Conservation (phyloP, 2,329 filamentous ascomycete genomes). For the Colletotrichum tabaci region DNA sequence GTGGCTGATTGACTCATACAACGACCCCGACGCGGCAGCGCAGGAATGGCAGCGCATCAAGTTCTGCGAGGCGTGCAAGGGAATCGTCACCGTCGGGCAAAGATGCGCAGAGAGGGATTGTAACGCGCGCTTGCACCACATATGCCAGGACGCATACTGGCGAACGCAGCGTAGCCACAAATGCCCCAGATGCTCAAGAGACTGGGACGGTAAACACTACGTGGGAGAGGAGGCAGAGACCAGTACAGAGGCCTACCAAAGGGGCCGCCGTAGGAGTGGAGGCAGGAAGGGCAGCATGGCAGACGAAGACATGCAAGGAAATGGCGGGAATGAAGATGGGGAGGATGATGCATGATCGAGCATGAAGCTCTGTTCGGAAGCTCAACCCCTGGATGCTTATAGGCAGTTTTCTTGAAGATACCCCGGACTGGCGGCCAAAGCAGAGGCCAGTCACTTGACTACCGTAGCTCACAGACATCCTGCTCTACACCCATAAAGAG, state of each 20-base stretch:
- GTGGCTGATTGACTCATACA: conserved; percentile 92
- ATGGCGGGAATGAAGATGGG: conserved; percentile 49
- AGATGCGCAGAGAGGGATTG: conserved; percentile 81
- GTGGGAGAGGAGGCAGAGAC: conserved; percentile 73
- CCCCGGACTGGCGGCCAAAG: conserved; percentile 25
- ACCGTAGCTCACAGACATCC: conserved; percentile 1
- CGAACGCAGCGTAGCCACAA: conserved; percentile 71
- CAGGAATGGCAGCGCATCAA: conserved; percentile 83
- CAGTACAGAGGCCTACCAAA: conserved; percentile 65
- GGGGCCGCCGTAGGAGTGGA: conserved; percentile 56
- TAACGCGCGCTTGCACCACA: conserved; percentile 79
- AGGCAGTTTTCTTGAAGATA: conserved; percentile 30
- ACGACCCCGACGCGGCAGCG: conserved; percentile 76
- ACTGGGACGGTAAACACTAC: conserved; percentile 65
- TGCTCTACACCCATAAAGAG: conserved; percentile 14
- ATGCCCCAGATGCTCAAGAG: conserved; percentile 74
- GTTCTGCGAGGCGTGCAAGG: conserved; percentile 88
- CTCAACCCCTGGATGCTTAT: not conserved
- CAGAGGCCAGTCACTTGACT: conserved; percentile 12
- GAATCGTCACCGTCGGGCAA: conserved; percentile 89
- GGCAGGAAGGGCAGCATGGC: conserved; percentile 52
- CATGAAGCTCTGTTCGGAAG: not conserved
- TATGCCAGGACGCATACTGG: conserved; percentile 83
- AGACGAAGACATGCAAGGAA: conserved; percentile 45
- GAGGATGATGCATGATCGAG: conserved; percentile 30